Base-by-base conservation (phyloP, 352 stramenopile species). In the Aphanomyces euteiches region DNA sequence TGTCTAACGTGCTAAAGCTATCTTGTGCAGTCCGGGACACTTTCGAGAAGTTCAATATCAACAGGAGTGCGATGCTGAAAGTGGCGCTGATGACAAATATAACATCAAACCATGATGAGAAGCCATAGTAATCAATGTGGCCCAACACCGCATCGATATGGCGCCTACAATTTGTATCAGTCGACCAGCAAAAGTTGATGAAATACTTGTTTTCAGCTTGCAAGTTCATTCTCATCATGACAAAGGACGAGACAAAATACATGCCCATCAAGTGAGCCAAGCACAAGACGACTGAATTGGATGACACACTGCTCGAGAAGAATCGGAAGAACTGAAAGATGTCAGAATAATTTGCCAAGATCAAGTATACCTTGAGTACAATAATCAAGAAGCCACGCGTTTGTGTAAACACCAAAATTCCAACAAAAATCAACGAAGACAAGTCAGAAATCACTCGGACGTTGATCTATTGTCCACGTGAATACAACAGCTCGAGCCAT, bases 141-240 rank as follows among this genome's bases (percentile, higher is more conserved):
- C 86, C 86, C 39, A 94, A 76, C 43, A 94, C 86, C 63, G 90
- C 80, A 64, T 94, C 86, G 56, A 94, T 94, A 56, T 84, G 86
- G 10, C 84, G 72, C 12, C 85, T 93, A 67, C 36, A 21, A 54
- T 40, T 15, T 28, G 10, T 28, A 21, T 38, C 28, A 53, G 50
- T 34, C 47, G 8, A 67, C 48, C 10, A 40, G 67, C 3, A 39
- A 75, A 45, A 15, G 10, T 70, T 7, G 50, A 4, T 47, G 3
- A 65, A 73, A 67, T 75, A 91, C 83, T 85, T 71, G 47, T 94
- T 83, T 45, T 79, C 71, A 4, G 82, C 72, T 45, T 83, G 89
- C 45, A 94, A 78, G 70, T 94, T 94, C 86, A 94, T 92, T 28
- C 86, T 83, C 86, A 94, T 94, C 69, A 94, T 78, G 48, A 94